Evolutionary conservation across 2,329 filamentous ascomycete species (phyloP).

Genomic region (Arthrocladium fulminans): DNA sequence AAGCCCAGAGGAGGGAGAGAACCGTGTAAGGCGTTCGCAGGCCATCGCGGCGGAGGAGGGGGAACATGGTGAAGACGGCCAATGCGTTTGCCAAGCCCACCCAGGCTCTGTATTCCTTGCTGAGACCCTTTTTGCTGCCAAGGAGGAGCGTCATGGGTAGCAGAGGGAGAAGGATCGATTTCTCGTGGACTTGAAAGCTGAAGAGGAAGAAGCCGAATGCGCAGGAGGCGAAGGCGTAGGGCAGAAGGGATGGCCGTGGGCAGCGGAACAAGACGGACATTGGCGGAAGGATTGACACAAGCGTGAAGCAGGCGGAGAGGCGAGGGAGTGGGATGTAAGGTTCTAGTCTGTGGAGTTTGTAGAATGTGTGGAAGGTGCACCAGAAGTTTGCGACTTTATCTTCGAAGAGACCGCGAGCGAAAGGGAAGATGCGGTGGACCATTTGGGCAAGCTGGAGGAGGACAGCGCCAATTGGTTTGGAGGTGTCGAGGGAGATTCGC

Average conservation of each 20-base stretch:
- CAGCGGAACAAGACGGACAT: conserved; percentile 71
- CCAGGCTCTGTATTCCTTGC: conserved; percentile 72
- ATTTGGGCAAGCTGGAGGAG: conserved; percentile 73
- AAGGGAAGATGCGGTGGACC: conserved; percentile 88
- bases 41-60: conserved; percentile 75
- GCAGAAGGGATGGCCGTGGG: conserved; percentile 67
- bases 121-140: conserved; percentile 66
- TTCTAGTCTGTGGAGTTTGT: conserved; percentile 69
- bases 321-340: conserved; percentile 62
- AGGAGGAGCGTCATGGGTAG: conserved; percentile 88
- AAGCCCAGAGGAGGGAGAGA: conserved; percentile 80
- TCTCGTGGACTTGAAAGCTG: conserved; percentile 97
- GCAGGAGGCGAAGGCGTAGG: conserved; percentile 69
- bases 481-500: conserved; percentile 49
- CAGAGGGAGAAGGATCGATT: conserved; percentile 85
- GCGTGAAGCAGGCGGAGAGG: conserved; percentile 64
- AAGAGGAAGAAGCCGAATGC: conserved; percentile 98
- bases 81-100: conserved; percentile 92
- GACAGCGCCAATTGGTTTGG: conserved; percentile 63
- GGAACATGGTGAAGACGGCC: conserved; percentile 88
- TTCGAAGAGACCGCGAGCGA: conserved; percentile 90
- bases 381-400: conserved; percentile 99
- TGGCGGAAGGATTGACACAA: conserved; percentile 66
- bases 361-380: conserved; percentile 70
- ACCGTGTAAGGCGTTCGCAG: conserved; percentile 77